Evolutionary conservation across 2,329 filamentous ascomycete species (phyloP).

Genomic region (Aspergillus latus): DNA sequence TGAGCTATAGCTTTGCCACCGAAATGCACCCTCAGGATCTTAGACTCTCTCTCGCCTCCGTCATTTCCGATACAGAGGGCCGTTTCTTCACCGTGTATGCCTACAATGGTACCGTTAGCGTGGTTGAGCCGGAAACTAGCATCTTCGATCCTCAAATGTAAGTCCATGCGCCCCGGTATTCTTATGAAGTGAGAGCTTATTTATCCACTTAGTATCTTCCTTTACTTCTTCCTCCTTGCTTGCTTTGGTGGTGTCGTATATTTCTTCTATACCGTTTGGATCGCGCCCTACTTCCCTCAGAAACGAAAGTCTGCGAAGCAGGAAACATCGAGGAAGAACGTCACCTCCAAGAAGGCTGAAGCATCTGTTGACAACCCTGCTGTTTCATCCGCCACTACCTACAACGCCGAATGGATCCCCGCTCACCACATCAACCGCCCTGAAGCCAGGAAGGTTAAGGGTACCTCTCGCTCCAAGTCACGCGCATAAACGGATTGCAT

Average conservation of each 20-base stretch:
- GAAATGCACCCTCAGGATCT: constrained; percentile 94
- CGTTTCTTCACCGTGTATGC: constrained; percentile 73
- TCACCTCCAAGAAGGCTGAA: constrained; percentile 68
- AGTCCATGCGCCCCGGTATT: constrained; percentile 16
- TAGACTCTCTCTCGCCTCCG: constrained; percentile 70
- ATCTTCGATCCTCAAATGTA: constrained; percentile 96
- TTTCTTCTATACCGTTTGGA: constrained; percentile 98
- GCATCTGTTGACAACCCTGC: constrained; percentile 67
- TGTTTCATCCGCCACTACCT: constrained; percentile 69
- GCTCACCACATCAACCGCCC: constrained; percentile 85
- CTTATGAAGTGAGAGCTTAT: constrained; percentile 9
- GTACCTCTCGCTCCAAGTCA: constrained; percentile 42
- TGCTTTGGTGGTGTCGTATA: constrained; percentile 78
- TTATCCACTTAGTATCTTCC: constrained; percentile 71
- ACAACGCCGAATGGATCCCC: constrained; percentile 94
- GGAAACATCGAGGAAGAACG: constrained; percentile 62
- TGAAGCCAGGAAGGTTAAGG: constrained; percentile 63
- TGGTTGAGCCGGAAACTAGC: constrained; percentile 88
- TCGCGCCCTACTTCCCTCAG: constrained; percentile 93
- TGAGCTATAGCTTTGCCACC: constrained; percentile 81
- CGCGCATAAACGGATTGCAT: constrained; percentile 29
- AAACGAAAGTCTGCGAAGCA: constrained; percentile 61
- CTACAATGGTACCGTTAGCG: constrained; percentile 77
- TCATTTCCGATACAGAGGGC: constrained; percentile 67
- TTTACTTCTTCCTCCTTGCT: constrained; percentile 85